Evolutionary conservation across 306 rosid genomes (phyloP), one percentile per base, ranked within the genome.

Genomic region (Cicer pinnatifidum): DNA sequence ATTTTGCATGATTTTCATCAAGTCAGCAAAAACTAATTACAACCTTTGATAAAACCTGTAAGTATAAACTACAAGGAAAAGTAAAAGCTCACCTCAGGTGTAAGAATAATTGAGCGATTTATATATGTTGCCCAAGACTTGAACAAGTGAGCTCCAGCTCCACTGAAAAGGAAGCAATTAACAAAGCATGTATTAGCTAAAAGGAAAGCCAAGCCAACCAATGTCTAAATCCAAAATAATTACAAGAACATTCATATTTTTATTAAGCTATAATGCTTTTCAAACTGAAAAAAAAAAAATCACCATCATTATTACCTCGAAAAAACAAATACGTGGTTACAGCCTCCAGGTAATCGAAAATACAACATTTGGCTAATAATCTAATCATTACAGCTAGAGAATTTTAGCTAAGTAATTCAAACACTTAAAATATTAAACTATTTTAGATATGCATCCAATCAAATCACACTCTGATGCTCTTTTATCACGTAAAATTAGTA

Each of bases 81-180:
- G 68, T 40, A 50, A 68, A 8, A 61, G 40, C 17, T 58, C 72
- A 94, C 96, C 99, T 94, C 99, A 0, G 99, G 97, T 8, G 93
- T 94, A 72, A 94, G 91, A 83, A 94, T 84, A 57, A 94, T 90
- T 43, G 99, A 91, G 40, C 93, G 96, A 70, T 94, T 94, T 67
- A 94, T 88, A 81, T 82, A 88, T 1, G 87, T 88, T 41, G 88
- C 89, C 99, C 96, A 94, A 28, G 96, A 94, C 82, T 82, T 94
- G 83, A 91, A 94, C 73, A 94, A 82, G 84, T 91, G 95, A 85
- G 99, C 97, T 79, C 99, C 99, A 69, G 91, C 92, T 41, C 97
- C 96, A 78, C 97, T 94, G 89, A 76, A 81, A 80, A 83, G 51
- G 44, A 65, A 44, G 20, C 11, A 80, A 73, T 8, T 51, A 44